These are phyloP conservation scores for Asterophora lycoperdoides DNA, from an alignment of 768 basidiomycete species.

Conservation along the genomic window DNA sequence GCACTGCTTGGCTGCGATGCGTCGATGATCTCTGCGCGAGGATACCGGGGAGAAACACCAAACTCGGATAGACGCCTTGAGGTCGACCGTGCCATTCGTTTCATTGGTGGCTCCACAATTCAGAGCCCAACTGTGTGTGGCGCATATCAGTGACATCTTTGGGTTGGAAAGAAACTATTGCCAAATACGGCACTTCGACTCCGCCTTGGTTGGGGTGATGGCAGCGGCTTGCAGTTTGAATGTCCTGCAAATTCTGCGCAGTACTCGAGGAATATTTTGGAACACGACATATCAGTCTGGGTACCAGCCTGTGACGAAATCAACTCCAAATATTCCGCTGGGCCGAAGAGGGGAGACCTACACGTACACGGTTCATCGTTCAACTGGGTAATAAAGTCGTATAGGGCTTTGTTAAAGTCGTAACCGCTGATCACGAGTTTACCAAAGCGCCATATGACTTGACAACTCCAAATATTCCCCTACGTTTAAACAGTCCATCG, in stretches of 20 bases:
- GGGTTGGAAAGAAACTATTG: no score
- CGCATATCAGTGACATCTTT: no score
- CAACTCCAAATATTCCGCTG: not conserved
- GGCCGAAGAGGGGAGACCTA: conserved; percentile 25
- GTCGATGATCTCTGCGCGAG: no score
- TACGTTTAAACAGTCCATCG: no score
- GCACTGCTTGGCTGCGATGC: conserved; percentile 33
- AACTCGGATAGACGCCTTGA: conserved; percentile 19
- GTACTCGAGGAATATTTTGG: conserved; percentile 50
- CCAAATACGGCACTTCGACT: conserved; percentile 52
- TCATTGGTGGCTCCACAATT: conserved; percentile 35
- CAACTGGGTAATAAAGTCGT: conserved; percentile 48
- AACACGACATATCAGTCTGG: conserved; percentile 50
- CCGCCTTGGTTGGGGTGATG: conserved; percentile 40
- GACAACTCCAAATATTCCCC: no score
- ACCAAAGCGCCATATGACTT: no score
- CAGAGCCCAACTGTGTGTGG: no score
- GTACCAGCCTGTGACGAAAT: conserved; percentile 45
- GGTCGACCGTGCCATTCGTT: conserved; percentile 54
- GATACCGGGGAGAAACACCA: conserved; percentile 5
- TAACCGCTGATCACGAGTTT: no score
- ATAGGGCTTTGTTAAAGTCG: conserved; percentile 57
- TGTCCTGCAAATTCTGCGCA: conserved; percentile 40
- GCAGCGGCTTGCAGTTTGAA: conserved; percentile 45
- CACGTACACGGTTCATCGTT: conserved; percentile 70